Evolutionary conservation across 148 eudicot genomes (phyloP), one percentile per base, ranked within the genome.

Genomic region (Persicaria tinctoria): DNA sequence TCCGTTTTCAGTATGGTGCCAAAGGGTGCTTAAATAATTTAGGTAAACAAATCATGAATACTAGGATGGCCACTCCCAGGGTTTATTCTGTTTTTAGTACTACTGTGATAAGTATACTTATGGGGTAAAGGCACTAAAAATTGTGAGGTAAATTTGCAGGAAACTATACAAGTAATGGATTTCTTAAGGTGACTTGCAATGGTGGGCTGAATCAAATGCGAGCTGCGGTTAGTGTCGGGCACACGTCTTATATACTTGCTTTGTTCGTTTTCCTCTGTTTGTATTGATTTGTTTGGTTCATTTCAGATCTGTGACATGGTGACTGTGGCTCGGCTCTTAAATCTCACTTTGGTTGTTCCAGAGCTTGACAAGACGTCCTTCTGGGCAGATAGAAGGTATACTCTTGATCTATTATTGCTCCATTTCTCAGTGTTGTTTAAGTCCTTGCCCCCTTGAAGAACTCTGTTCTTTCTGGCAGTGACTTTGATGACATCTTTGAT

Each of bases 151-250:
- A 64, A 62, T 51, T 54, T 93, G 77, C 88, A 93, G 98, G 98
- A 80, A 89, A 87, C 74, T 93, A 93, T 76, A 84, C 84, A 70
- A 93, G 93, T 80, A 93, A 88, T 68, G 98, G 98, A 59, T 93
- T 85, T 79, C 86, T 93, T 8, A 87, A 81, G 79, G 92, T 93
- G 32, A 85, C 92, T 68, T 90, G 96, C 88, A 93, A 93, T 75
- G 98, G 98, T 72, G 98, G 98, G 48, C 83, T 93, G 90, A 93
- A 93, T 84, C 98, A 90, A 83, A 93, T 93, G 98, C 92, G 98
- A 72, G 90, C 98, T 82, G 98, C 91, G 92, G 98, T 93, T 79
- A 66, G 70, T 44, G 70, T 66, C 44, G 18, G 18, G 18, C 18
- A 38, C 70, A 12, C 14, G 47, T 13, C 17, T n/a, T 17, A 14